Evolutionary conservation across 108 stramenopile genomes (phyloP).

Genomic region (Pseudonitzschia delicatissima): DNA sequence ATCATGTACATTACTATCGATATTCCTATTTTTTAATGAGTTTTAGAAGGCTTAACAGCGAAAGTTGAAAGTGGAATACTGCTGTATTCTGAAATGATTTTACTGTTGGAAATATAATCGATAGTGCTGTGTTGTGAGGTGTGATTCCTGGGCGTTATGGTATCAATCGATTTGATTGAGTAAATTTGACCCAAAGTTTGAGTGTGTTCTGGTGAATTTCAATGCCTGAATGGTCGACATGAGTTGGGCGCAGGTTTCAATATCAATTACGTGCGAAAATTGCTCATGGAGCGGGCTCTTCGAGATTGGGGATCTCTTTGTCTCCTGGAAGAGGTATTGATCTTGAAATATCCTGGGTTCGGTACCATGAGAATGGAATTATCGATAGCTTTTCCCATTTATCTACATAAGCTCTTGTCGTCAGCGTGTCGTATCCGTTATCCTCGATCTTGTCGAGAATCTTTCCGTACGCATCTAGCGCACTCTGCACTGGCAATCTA

Average conservation of each 20-base stretch:
- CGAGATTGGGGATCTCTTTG: slow-evolving; percentile 25
- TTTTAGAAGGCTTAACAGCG: too few relatives aligned
- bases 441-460: slow-evolving; percentile 94
- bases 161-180: background rate
- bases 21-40: too few relatives aligned
- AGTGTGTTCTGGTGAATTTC: background rate
- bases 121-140: background rate
- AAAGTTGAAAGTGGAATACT: background rate
- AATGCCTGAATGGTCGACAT: background rate
- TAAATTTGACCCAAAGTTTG: background rate
- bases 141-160: background rate
- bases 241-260: background rate
- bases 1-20: too few relatives aligned
- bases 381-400: slow-evolving; percentile 96
- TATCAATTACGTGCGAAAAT: background rate
- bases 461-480: slow-evolving; percentile 90
- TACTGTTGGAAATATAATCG: background rate
- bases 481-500: slow-evolving; percentile 87
- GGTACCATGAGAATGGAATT: slow-evolving; percentile 91
- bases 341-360: slow-evolving; percentile 78
- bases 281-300: slow-evolving; percentile 13
- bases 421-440: slow-evolving; percentile 93
- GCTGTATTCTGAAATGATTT: background rate
- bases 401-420: slow-evolving; percentile 91
- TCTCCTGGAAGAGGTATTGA: slow-evolving; percentile 76